phyloP scores from a whole-genome alignment of 495 filamentous ascomycete species.

The Xylaria cubensis region DNA sequence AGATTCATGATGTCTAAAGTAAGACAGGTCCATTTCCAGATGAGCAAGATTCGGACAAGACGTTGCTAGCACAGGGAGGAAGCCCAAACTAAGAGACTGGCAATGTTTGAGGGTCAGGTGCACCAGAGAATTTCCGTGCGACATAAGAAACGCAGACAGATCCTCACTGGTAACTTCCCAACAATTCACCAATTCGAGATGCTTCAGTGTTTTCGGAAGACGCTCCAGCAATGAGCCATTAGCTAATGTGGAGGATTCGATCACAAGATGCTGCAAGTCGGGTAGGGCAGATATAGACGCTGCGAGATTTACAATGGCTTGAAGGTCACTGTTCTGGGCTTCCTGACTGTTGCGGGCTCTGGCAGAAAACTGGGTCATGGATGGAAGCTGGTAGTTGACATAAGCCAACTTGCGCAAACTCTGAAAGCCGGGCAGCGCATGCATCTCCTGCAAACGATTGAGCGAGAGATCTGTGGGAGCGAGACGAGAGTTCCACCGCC shows the following conservation, averaged over 20 bases:
- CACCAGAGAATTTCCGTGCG: conserved; percentile 66
- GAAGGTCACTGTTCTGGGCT: conserved; percentile 39
- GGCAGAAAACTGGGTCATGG: conserved; percentile 40
- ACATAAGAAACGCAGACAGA: conserved; percentile 64
- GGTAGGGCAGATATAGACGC: conserved; percentile 65
- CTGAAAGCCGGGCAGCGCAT: conserved; percentile 65
- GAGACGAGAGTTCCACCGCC: conserved; percentile 81
- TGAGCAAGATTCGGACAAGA: conserved; percentile 72
- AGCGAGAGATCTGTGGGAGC: conserved; percentile 57
- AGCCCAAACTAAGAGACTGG: conserved; percentile 73
- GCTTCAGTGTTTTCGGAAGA: conserved; percentile 67
- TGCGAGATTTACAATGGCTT: conserved; percentile 58
- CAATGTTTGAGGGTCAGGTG: conserved; percentile 77
- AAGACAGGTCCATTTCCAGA: conserved; percentile 76
- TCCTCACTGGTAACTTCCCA: conserved; percentile 66
- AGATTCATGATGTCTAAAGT: conserved; percentile 60
- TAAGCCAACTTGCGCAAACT: conserved; percentile 65
- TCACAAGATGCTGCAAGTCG: conserved; percentile 64
- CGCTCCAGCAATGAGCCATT: conserved; percentile 64
- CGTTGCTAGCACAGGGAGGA: conserved; percentile 64
- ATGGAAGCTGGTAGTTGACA: conserved; percentile 66
- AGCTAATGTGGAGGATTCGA: conserved; percentile 71
- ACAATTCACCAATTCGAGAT: conserved; percentile 77
- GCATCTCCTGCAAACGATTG: conserved; percentile 54
- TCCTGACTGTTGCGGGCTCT: conserved; percentile 34